Evolutionary conservation across 169 alveolate genomes (phyloP).

Genomic region (Plasmodium fragile): DNA sequence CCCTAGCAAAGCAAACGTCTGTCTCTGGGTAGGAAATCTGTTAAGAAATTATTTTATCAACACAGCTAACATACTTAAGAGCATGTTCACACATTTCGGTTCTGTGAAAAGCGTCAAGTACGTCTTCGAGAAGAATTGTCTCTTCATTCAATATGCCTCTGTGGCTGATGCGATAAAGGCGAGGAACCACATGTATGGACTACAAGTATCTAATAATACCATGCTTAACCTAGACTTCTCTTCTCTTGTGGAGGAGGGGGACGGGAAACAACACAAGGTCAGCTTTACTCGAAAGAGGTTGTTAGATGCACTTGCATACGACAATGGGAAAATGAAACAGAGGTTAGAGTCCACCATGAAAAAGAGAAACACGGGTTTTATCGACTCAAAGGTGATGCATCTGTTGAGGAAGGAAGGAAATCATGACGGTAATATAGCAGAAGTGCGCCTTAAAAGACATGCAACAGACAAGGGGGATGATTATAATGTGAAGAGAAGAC

Average conservation of each 20-base stretch:
- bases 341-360: slow-evolving; percentile 14
- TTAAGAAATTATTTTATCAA: slow-evolving; percentile 13
- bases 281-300: slow-evolving; percentile 10
- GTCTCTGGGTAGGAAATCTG: slow-evolving; percentile 68
- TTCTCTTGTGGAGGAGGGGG: slow-evolving; percentile 32
- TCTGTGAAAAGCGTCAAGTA: neutral
- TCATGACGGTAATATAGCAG: neutral
- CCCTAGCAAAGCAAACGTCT: slow-evolving; percentile 39
- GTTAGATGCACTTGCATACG: slow-evolving; percentile 12
- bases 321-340: slow-evolving; percentile 9
- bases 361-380: slow-evolving; percentile 14
- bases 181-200: slow-evolving; percentile 53
- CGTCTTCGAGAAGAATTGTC: slow-evolving; percentile 33
- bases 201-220: slow-evolving; percentile 27
- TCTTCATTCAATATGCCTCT: slow-evolving; percentile 24
- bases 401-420: neutral
- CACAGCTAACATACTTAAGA: slow-evolving; percentile 3
- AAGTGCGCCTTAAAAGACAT: neutral
- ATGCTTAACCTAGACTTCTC: slow-evolving; percentile 40
- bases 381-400: slow-evolving; percentile 30
- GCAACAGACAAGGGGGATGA: neutral
- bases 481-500: neutral
- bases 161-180: slow-evolving; percentile 26
- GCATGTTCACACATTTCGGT: slow-evolving; percentile 35
- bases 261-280: slow-evolving; percentile 19